phyloP scores from a whole-genome alignment of 2,329 filamentous ascomycete species.

The Aspergillus eucalypticola region DNA sequence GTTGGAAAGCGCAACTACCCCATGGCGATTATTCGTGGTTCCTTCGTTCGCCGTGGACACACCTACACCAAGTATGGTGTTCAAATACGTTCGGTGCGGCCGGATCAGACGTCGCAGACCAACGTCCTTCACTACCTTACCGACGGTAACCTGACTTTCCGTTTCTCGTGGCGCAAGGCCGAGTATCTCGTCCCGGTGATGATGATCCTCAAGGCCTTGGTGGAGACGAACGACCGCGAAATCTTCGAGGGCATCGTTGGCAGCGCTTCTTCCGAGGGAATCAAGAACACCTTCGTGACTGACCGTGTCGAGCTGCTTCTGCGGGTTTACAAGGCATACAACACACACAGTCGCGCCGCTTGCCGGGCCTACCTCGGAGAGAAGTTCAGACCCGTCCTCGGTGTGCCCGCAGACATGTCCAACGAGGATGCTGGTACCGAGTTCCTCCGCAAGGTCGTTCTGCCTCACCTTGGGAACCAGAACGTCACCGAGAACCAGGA shows the following conservation, averaged over 20 bases:
- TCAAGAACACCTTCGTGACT: constrained; percentile 88
- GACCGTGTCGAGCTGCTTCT: constrained; percentile 90
- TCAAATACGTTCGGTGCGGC: constrained; percentile 85
- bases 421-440: constrained; percentile 89
- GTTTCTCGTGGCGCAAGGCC: constrained; percentile 97
- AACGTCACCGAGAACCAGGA: constrained; percentile 83
- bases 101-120: constrained; percentile 97
- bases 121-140: constrained; percentile 95
- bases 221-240: constrained; percentile 94
- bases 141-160: constrained; percentile 94
- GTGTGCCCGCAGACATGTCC: constrained; percentile 77
- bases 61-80: constrained; percentile 89
- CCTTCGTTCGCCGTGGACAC: constrained; percentile 82
- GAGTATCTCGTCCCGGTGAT: constrained; percentile 94
- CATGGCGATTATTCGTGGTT: constrained; percentile 87
- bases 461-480: constrained; percentile 86
- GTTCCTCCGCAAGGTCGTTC: constrained; percentile 83
- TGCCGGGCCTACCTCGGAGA: constrained; percentile 84
- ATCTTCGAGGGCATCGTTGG: constrained; percentile 95
- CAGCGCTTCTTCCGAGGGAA: constrained; percentile 69
- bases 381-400: constrained; percentile 87
- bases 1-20: constrained; percentile 91
- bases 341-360: constrained; percentile 75
- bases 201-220: constrained; percentile 93
- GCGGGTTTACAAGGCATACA: constrained; percentile 89